Evolutionary conservation across 192 early-diverging fungal species (phyloP), one percentile per base, ranked within the genome.

Genomic region (Entomortierella parvispora): DNA sequence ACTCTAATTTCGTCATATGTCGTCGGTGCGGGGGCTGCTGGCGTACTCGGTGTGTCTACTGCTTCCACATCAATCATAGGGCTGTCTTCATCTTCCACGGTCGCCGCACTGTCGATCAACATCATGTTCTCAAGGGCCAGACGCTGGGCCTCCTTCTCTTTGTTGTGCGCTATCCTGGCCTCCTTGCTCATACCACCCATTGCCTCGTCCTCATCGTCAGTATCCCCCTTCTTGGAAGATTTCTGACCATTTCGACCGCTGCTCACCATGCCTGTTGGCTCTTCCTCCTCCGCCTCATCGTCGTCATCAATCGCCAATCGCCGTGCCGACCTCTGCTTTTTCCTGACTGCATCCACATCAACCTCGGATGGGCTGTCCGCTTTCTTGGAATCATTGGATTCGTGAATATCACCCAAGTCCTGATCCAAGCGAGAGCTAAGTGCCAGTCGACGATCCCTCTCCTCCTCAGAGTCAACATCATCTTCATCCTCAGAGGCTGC

Each of bases 101-200:
- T 52, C 17, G 23, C 48, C 4, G 26, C n/a, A n/a, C n/a, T 45
- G 26, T 62, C 64, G 45, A 55, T 57, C 44, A 68, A 29, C 74
- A 77, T 77, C 74, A 77, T 77, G 14, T 77, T 68, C 49, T 77
- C 74, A 37, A 77, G 31, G 18, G 65, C 65, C 56, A 64, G 26
- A 0, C 61, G 65, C 8, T 77, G 74, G 2, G 55, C 58, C 12
- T 77, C 66, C 45, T 77, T 77, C 14, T 77, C 74, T 48, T 58
- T 53, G 15, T 68, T 56, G 14, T 63, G 56, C 18, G 65, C 72
- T 15, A 33, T 42, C 48, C 52, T 42, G 6, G 64, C 65, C 31
- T 76, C 65, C 53, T 62, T 76, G 18, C 65, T 58, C 58, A 76
- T 25, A 33, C 23, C 32, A 25, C 44, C 50, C 15, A 68, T 10